Evolutionary conservation across 768 basidiomycete species (phyloP).

Genomic region (Serendipita sp.): DNA sequence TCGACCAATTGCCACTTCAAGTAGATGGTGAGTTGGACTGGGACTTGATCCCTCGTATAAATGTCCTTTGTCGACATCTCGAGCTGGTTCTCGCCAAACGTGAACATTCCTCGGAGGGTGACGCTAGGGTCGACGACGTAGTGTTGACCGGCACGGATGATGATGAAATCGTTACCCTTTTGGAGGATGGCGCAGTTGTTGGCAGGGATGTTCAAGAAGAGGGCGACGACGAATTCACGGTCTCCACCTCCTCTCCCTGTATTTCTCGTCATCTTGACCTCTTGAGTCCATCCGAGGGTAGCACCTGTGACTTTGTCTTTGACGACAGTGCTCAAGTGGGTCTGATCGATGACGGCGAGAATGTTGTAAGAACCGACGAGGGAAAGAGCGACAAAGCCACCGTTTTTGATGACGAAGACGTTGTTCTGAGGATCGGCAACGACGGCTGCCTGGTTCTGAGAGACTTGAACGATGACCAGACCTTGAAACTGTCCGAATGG

Average conservation of each 20-base stretch:
- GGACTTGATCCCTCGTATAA: slow-evolving; percentile 76
- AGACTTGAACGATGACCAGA: slow-evolving; percentile 71
- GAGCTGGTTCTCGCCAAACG: slow-evolving; percentile 67
- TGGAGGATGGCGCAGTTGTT: slow-evolving; percentile 79
- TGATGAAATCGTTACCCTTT: slow-evolving; percentile 59
- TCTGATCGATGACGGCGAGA: slow-evolving; percentile 70
- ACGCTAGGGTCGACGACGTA: slow-evolving; percentile 74
- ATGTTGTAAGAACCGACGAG: slow-evolving; percentile 64
- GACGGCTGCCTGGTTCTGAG: slow-evolving; percentile 45
- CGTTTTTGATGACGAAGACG: slow-evolving; percentile 50
- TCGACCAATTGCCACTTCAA: slow-evolving; percentile 51
- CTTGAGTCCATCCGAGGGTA: slow-evolving; percentile 55
- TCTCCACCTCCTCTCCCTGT: slow-evolving; percentile 24
- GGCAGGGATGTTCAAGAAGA: slow-evolving; percentile 70
- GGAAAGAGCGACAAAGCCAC: slow-evolving; percentile 43
- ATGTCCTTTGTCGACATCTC: slow-evolving; percentile 84
- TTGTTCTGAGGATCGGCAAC: slow-evolving; percentile 30
- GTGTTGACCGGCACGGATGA: slow-evolving; percentile 67
- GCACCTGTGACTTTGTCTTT: slow-evolving; percentile 46
- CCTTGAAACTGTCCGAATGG: slow-evolving; percentile 39
- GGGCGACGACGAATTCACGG: slow-evolving; percentile 60
- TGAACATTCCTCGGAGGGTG: slow-evolving; percentile 62
- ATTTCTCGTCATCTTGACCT: slow-evolving; percentile 60
- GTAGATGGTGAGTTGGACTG: slow-evolving; percentile 69
- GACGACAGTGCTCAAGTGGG: slow-evolving; percentile 46